phyloP scores from a whole-genome alignment of 441 rosid genomes.

The Caryocar brasiliense region DNA sequence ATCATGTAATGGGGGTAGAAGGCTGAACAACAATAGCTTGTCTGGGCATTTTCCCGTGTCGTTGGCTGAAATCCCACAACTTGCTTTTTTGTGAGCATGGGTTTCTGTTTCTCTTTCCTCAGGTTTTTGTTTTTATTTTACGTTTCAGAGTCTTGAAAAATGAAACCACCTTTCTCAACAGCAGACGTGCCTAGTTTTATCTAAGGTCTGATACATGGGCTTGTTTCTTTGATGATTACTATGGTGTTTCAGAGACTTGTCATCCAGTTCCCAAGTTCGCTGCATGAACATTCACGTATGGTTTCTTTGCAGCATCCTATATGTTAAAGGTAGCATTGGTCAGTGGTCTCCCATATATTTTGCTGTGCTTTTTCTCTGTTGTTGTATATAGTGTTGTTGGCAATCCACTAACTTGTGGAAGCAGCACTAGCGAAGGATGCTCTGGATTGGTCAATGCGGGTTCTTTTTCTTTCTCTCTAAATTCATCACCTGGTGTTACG shows the following conservation, averaged over 20 bases:
- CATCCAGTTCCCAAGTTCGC: conserved; percentile 68
- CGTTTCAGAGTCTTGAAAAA: conserved; percentile 10
- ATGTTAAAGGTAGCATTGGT: too few relatives aligned
- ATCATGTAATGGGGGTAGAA: conserved; percentile 50
- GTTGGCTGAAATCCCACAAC: conserved; percentile 59
- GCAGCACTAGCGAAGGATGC: conserved; percentile 41
- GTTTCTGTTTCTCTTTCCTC: conserved; percentile 9
- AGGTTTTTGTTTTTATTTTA: background rate
- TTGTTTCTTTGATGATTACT: conserved; percentile 1
- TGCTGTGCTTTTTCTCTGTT: background rate
- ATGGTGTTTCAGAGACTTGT: conserved; percentile 60
- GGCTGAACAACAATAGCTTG: conserved; percentile 89
- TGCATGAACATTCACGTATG: conserved; percentile 69
- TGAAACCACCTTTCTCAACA: background rate
- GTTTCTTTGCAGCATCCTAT: conserved; percentile 1
- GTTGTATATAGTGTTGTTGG: conserved; percentile 52
- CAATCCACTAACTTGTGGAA: conserved; percentile 67
- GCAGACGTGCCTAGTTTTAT: background rate
- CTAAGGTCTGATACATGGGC: conserved; percentile 1
- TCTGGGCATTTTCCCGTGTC: conserved; percentile 74
- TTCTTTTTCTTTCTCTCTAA: conserved; percentile 39
- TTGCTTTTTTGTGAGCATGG: conserved; percentile 72
- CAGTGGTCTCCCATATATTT: too few relatives aligned
- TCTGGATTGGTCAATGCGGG: conserved; percentile 40
- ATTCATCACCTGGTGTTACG: conserved; percentile 48